phyloP scores from a whole-genome alignment of 345 rosid species.

The Leavenworthia alabamica region DNA sequence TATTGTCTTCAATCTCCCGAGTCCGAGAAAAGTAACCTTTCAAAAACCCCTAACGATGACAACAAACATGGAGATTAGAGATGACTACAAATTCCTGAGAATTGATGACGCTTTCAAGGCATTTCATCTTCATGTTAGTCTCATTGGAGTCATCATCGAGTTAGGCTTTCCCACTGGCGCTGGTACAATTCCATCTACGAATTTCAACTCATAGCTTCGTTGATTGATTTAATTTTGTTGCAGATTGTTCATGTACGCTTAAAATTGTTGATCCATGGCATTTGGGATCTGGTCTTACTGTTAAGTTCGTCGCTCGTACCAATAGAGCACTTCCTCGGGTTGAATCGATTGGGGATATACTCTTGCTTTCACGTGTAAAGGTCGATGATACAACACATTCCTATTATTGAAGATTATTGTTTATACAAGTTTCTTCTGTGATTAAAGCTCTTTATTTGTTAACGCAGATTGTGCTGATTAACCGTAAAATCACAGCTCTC shows the following conservation, averaged over 20 bases:
- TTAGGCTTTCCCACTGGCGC: background rate
- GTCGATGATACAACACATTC: background rate
- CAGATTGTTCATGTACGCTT: slow-evolving; percentile 12
- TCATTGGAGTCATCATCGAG: slow-evolving; percentile 31
- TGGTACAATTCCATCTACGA: background rate
- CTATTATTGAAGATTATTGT: background rate
- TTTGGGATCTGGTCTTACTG: slow-evolving; percentile 9
- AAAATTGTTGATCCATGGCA: slow-evolving; percentile 26
- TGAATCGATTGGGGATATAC: slow-evolving; percentile 17
- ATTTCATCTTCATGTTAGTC: slow-evolving; percentile 20
- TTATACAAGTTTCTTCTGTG: background rate
- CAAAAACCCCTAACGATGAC: slow-evolving; percentile 7
- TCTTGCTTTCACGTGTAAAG: slow-evolving; percentile 26
- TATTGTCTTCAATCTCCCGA: background rate
- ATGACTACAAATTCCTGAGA: slow-evolving; percentile 29
- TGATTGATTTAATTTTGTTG: background rate
- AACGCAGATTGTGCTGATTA: slow-evolving; percentile 24
- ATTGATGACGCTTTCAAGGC: slow-evolving; percentile 17
- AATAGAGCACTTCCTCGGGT: slow-evolving; percentile 18
- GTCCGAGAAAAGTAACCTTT: background rate
- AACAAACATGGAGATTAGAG: slow-evolving; percentile 19
- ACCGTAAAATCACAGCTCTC: slow-evolving; percentile 20
- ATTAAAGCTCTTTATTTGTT: background rate
- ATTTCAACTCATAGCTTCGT: background rate
- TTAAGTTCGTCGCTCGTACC: slow-evolving; percentile 18